These are phyloP conservation scores for Trichomonascus vanleenenianus DNA, from an alignment of 805 yeast species.

Conservation along the genomic window DNA sequence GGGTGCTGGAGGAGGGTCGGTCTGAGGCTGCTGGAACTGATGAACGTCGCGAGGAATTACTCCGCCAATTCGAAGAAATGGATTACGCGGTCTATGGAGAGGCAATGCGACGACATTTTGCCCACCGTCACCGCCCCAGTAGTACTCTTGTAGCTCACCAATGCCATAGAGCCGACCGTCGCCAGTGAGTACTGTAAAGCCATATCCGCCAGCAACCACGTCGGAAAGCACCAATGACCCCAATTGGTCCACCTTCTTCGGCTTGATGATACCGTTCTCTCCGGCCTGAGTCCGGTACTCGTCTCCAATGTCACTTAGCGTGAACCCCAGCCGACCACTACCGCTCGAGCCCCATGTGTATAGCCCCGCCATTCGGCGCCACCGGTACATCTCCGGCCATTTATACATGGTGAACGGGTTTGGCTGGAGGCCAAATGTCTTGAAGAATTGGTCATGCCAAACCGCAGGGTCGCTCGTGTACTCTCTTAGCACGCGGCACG, in stretches of 20 bases:
- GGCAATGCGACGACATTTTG: constrained; percentile 14
- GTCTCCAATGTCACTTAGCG: background rate
- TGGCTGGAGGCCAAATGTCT: constrained; percentile 39
- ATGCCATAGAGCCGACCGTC: constrained; percentile 50
- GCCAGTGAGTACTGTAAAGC: constrained; percentile 49
- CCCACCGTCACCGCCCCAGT: background rate
- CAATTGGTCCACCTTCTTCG: constrained; percentile 34
- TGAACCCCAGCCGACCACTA: constrained; percentile 41
- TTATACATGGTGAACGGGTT: constrained; percentile 35
- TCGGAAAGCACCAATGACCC: constrained; percentile 34
- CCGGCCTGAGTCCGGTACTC: background rate
- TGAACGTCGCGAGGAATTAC: background rate
- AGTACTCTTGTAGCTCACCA: constrained; percentile 23
- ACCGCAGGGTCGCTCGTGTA: constrained; percentile 35
- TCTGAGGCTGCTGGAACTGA: background rate
- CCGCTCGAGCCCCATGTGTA: constrained; percentile 45
- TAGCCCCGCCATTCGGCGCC: constrained; percentile 35
- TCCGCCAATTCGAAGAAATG: constrained; percentile 11
- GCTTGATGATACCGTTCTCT: constrained; percentile 30
- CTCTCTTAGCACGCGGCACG: constrained; percentile 33
- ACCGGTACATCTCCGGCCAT: constrained; percentile 44
- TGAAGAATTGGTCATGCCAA: constrained; percentile 38
- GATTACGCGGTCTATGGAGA: constrained; percentile 18
- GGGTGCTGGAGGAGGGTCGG: background rate
- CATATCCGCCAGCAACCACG: constrained; percentile 57